Evolutionary conservation across 2,329 filamentous ascomycete genomes (phyloP).

Genomic region (Raffaelea arxii): DNA sequence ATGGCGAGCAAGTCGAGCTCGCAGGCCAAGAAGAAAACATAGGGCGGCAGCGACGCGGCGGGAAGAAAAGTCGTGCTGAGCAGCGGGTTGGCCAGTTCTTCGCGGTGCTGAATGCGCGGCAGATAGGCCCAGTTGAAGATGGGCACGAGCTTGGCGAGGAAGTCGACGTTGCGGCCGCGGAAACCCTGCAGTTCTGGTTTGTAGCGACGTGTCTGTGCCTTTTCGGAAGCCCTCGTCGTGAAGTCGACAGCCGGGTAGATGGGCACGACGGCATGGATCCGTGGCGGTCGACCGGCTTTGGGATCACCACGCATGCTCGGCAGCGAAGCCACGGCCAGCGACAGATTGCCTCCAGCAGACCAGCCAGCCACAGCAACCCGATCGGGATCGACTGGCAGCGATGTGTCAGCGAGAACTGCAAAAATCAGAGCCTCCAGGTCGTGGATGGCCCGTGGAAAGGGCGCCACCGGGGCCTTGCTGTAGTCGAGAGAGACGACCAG

Average conservation of each 20-base stretch:
- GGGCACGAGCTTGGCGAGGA: conserved; percentile 16
- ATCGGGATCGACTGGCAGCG: conserved; percentile 34
- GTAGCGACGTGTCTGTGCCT: conserved; percentile 23
- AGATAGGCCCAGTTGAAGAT: conserved; percentile 34
- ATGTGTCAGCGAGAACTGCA: conserved; percentile 30
- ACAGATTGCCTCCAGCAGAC: conserved; percentile 41
- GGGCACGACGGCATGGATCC: conserved; percentile 25
- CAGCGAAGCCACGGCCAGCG: conserved; percentile 30
- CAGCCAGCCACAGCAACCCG: conserved; percentile 35
- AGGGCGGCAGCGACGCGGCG: conserved; percentile 25
- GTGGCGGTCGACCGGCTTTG: not conserved
- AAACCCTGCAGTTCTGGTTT: conserved; percentile 21
- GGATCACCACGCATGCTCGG: conserved; percentile 20
- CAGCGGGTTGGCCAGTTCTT: conserved; percentile 25
- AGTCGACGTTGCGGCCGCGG: conserved; percentile 17
- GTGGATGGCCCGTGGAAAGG: conserved; percentile 33
- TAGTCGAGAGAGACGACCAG: conserved; percentile 40
- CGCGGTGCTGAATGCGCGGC: conserved; percentile 19
- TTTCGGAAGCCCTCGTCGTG: conserved; percentile 18
- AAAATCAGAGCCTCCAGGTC: conserved; percentile 34
- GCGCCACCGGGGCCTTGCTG: conserved; percentile 31
- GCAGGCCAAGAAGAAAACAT: conserved; percentile 31
- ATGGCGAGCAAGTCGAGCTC: conserved; percentile 36
- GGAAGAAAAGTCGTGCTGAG: conserved; percentile 27
- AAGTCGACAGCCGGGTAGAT: conserved; percentile 36